Conservation (phyloP, 1,284 basidiomycete genomes). For the Ustilago cynodontis region DNA sequence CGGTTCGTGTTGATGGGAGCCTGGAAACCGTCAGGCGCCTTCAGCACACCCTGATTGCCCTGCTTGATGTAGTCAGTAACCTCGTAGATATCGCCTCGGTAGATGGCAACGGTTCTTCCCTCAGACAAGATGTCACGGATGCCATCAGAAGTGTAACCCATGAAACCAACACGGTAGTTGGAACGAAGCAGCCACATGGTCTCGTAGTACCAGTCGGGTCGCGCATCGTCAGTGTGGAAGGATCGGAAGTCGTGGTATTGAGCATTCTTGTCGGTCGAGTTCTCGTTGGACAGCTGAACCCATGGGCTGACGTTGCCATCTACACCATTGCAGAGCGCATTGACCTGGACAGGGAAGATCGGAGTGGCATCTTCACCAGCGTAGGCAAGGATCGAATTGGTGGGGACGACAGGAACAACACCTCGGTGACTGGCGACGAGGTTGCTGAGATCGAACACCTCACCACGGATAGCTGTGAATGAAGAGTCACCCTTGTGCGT, state of each 20-base stretch:
- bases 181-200: conserved; percentile 80
- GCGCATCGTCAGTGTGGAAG: conserved; percentile 80
- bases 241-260: conserved; percentile 94
- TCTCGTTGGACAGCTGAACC: conserved; percentile 82
- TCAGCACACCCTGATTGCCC: conserved; percentile 70
- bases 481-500: conserved; percentile 81
- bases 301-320: conserved; percentile 85
- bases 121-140: conserved; percentile 78
- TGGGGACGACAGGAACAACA: conserved; percentile 80
- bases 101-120: conserved; percentile 80
- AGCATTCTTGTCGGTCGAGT: conserved; percentile 80
- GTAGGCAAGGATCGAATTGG: conserved; percentile 83
- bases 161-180: conserved; percentile 86
- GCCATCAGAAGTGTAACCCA: conserved; percentile 86
- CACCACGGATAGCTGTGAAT: conserved; percentile 86
- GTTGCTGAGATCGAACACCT: conserved; percentile 83
- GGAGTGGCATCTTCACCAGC: conserved; percentile 82
- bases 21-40: conserved; percentile 77
- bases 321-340: conserved; percentile 90
- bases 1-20: conserved; percentile 75
- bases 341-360: conserved; percentile 96
- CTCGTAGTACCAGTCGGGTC: conserved; percentile 98
- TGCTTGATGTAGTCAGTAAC: conserved; percentile 78
- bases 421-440: conserved; percentile 74
- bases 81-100: conserved; percentile 88